Base-by-base conservation (phyloP, 306 rosid species). In the Castanea sativa region DNA sequence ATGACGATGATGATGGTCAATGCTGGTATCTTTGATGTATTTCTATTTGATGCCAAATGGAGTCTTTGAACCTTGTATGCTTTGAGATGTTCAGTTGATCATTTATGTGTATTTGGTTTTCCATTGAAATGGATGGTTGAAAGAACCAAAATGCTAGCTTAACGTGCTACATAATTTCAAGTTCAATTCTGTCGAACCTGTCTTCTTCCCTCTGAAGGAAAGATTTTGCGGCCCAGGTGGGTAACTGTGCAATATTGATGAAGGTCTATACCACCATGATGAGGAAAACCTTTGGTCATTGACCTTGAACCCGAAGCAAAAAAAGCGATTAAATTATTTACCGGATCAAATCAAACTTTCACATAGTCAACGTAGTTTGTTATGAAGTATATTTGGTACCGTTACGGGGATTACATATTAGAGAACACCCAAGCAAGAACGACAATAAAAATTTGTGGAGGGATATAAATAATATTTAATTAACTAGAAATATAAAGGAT, bases 11-110 rank as follows among this genome's bases (percentile, higher is more conserved):
- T 71, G 87, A 82, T 74, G 49, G 35, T 56, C 20, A 53, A 73
- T 53, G 70, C 83, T 78, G 78, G 78, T 78, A 51, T 81, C 80
- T 71, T 73, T 73, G 64, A 68, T 75, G 35, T 58, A 79, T 78
- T 65, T 41, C 78, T 38, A 71, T 72, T 61, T n/a, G 55, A 35
- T 38, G 83, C 41, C 69, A 73, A n/a, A 52, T 74, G 68, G 35
- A 55, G 25, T 32, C 78, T 73, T 71, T 71, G 19, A 52, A 67
- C 71, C 29, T 49, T 58, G 21, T 55, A 33, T 33, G 52, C 19
- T 71, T 77, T 74, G 69, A 74, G 53, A 63, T 64, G 78, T 73
- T 64, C 11, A 41, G 45, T 41, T 8, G 45, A 41, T 41, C 32
- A 64, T 73, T 74, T 12, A 49, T 70, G 41, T 71, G 73, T 51